A percentile compares a stretch with the other conserved stretches of the same genome.
Conservation (phyloP, 257 asterid genomes). For the Eustoma russellianum region DNA sequence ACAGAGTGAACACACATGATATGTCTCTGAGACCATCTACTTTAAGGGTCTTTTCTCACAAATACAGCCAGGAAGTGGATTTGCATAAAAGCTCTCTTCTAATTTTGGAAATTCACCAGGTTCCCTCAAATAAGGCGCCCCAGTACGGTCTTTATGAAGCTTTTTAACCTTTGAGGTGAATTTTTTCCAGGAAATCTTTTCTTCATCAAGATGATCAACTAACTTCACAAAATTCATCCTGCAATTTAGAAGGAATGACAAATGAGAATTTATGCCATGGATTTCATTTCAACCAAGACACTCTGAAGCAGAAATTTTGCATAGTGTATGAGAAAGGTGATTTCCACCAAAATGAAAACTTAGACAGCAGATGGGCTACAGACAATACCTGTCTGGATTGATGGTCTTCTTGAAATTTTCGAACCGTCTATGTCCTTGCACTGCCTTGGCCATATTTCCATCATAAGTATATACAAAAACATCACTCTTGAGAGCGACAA, state of each 20-base stretch:
- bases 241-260: constrained; percentile 15
- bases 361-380: background rate
- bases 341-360: too few species aligned
- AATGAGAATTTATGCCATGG: background rate
- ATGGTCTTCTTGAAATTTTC: constrained; percentile 87
- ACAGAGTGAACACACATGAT: background rate
- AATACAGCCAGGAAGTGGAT: constrained; percentile 85
- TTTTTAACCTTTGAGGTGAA: constrained; percentile 65
- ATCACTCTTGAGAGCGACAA: constrained; percentile 74
- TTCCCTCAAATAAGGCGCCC: constrained; percentile 85
- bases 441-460: constrained; percentile 99
- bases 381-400: constrained; percentile 66
- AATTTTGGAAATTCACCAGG: constrained; percentile 82
- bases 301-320: background rate
- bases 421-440: constrained; percentile 86
- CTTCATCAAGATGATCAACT: constrained; percentile 70
- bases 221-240: constrained; percentile 77
- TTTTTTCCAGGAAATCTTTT: constrained; percentile 69
- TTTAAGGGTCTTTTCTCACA: constrained; percentile 50
- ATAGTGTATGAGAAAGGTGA: too few species aligned
- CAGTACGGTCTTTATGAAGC: constrained; percentile 58
- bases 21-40: constrained; percentile 5
- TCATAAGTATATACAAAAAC: constrained; percentile 86
- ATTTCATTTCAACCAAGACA: background rate
- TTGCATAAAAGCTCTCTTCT: constrained; percentile 91